phyloP scores from a whole-genome alignment of 331 rosid genomes.

The Quercus phellos region DNA sequence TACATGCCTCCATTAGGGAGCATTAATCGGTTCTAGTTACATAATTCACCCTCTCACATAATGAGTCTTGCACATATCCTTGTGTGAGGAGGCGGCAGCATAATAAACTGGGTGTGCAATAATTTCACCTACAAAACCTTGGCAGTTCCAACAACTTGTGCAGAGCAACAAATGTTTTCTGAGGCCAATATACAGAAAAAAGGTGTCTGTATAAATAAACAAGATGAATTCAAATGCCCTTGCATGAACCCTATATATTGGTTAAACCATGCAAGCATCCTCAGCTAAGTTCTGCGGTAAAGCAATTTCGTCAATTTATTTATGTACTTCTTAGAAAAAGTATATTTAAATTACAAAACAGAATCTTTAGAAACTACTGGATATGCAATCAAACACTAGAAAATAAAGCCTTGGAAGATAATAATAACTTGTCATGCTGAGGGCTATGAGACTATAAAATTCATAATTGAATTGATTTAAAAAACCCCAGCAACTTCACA shows the following conservation, averaged over 20 bases:
- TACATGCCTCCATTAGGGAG: no score
- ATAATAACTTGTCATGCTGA: constrained; percentile 13
- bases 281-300: constrained; percentile 11
- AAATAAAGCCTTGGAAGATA: not conserved
- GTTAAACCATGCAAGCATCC: constrained; percentile 10
- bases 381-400: constrained; percentile 2
- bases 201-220: not conserved
- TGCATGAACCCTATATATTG: constrained; percentile 9
- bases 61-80: no score
- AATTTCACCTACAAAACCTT: no score
- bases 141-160: not conserved
- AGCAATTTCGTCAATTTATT: constrained; percentile 50
- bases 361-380: constrained; percentile 17
- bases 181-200: not conserved
- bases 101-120: no score
- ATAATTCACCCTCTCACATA: no score
- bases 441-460: constrained; percentile 30
- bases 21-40: no score
- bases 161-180: not conserved
- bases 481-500: constrained; percentile 18
- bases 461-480: constrained; percentile 24
- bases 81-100: no score
- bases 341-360: constrained; percentile 29
- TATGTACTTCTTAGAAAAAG: constrained; percentile 49
- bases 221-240: not conserved